Evolutionary conservation across 2,329 filamentous ascomycete genomes (phyloP).

Genomic region (Pyrenochaeta sp.): DNA sequence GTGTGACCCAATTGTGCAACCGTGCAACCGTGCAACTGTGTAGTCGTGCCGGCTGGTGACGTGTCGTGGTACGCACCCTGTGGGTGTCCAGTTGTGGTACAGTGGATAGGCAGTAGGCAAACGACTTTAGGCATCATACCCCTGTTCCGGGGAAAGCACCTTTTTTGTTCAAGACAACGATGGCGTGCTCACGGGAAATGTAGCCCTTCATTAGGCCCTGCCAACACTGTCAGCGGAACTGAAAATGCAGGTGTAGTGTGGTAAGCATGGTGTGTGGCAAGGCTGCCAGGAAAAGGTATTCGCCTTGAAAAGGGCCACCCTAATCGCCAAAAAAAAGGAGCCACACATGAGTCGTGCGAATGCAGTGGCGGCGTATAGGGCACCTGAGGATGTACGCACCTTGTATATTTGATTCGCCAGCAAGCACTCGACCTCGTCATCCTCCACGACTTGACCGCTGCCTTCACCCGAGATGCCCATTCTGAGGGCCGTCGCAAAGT

Average conservation of each 20-base stretch:
- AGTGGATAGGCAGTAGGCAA: constrained; percentile 15
- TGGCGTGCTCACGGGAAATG: constrained; percentile 87
- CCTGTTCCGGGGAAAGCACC: constrained; percentile 94
- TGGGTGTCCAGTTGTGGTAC: constrained; percentile 20
- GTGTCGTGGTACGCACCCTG: constrained; percentile 9
- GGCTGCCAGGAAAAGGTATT: constrained; percentile 11
- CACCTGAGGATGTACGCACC: constrained; percentile 60
- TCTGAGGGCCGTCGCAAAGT: constrained; percentile 86
- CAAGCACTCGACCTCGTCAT: constrained; percentile 94
- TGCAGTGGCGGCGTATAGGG: background rate
- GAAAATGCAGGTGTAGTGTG: background rate
- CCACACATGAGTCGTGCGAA: background rate
- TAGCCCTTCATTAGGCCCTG: constrained; percentile 98
- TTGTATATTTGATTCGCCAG: constrained; percentile 98
- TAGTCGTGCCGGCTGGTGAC: constrained; percentile 12
- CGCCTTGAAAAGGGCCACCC: background rate
- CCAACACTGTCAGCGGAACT: constrained; percentile 24
- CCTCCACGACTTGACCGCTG: constrained; percentile 70
- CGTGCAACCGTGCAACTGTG: constrained; percentile 1
- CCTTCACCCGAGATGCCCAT: constrained; percentile 69
- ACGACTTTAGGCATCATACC: constrained; percentile 53
- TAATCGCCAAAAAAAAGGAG: background rate
- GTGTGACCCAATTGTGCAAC: background rate
- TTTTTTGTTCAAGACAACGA: constrained; percentile 91
- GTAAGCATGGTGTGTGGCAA: constrained; percentile 19